Evolutionary conservation across 75 land plant genomes (phyloP).

Genomic region (Adiantum capillusveneris): DNA sequence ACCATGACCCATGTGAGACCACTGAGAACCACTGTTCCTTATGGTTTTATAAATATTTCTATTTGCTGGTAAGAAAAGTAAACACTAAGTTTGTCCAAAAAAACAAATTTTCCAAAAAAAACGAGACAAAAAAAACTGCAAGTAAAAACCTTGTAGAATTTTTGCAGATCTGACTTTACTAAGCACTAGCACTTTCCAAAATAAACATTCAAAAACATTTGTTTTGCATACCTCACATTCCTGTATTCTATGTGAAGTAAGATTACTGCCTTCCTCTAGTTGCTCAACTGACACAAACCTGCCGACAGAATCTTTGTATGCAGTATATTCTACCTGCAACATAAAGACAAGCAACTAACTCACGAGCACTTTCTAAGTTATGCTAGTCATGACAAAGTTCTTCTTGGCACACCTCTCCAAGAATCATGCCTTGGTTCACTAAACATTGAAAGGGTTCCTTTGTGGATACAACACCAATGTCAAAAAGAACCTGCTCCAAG

Average conservation of each 20-base stretch:
- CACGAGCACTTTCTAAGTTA: neutral
- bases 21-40: no score
- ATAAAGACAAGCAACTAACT: neutral
- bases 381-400: neutral
- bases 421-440: slow-evolving; percentile 93
- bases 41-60: no score
- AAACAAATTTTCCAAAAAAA: no score
- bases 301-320: slow-evolving; percentile 50
- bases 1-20: no score
- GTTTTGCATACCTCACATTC: slow-evolving; percentile 61
- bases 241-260: slow-evolving; percentile 46
- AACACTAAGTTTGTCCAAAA: no score
- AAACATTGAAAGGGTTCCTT: slow-evolving; percentile 90
- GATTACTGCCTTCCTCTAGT: slow-evolving; percentile 6
- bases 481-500: slow-evolving; percentile 84
- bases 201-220: no score
- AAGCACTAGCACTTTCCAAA: no score
- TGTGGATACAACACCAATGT: slow-evolving; percentile 87
- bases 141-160: no score
- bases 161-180: no score
- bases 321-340: slow-evolving; percentile 70
- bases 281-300: slow-evolving; percentile 42
- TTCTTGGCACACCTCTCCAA: slow-evolving; percentile 69
- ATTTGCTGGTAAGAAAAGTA: no score
- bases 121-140: no score